Evolutionary conservation across 495 filamentous ascomycete species (phyloP), one percentile per base, ranked within the genome.

Genomic region (Penicillium arizonense): DNA sequence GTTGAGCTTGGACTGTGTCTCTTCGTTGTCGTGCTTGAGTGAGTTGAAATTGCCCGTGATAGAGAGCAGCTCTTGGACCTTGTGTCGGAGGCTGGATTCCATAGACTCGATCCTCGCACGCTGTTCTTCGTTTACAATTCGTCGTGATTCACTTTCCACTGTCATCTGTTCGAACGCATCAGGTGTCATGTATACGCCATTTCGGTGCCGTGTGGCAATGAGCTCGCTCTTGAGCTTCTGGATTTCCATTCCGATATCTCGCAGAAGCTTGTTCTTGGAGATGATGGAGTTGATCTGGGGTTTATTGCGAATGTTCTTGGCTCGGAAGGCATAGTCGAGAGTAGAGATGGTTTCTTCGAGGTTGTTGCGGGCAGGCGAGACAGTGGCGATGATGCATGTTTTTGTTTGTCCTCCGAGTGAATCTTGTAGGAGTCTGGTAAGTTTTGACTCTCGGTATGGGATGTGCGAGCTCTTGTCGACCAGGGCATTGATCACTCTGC

Each of bases 241-340:
- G 48, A 97, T 96, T 59, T 97, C 95, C n/a, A 79, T 70, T 0
- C 95, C 92, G 54, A 96, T 95, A 47, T 98, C 95, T 24, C 81
- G 82, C 1, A 98, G 81, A 16, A 97, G 70, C 4, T 90, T 96
- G 68, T 93, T 93, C 69, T 97, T 98, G 14, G 88, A 90, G 47
- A 96, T 82, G 61, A 88, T 81, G 28, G 89, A 87, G 67, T 97
- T 97, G 59, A 95, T 81, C 62, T 98, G 94, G 4, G 94, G 94
- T 67, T 97, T 96, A 68, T 98, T 98, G 18, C 90, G 87, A 55
- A 98, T 98, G 61, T 97, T 96, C 74, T 98, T 98, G 3, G 95
- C 94, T 18, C 94, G 82, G 66, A 97, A 96, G 9, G 94, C 95
- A 64, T 98, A 98, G 66, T 98, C 94, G 3, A 98, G 78, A 0